Evolutionary conservation across 352 stramenopile genomes (phyloP), one percentile per base, ranked within the genome.

Genomic region (Globisporangium sylvaticum): DNA sequence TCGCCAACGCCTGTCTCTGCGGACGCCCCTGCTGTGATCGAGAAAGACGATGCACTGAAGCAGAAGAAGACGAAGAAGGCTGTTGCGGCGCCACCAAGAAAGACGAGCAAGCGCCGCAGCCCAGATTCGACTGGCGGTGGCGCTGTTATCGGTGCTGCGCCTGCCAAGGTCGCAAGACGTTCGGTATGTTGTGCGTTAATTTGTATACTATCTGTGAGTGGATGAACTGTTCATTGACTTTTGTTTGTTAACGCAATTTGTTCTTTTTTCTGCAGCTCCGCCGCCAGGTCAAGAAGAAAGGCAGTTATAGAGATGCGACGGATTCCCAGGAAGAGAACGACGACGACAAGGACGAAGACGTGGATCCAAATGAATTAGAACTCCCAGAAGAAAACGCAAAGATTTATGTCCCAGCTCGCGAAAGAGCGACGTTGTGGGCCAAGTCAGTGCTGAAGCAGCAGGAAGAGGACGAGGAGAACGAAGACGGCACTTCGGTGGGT

Each of bases 341-440:
- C 25, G 73, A 81, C 32, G 69, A 77, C 31, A 55, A 70, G 9
- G 67, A 81, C 53, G 81, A 83, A 25, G 75, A 81, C 22, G 74
- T 81, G 10, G 62, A 78, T 55, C 73, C 79, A 20, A 69, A 75
- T 15, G 80, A 84, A 29, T 29, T 86, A 22, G 74, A 88, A 9
- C 70, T 88, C 7, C 80, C 79, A 8, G 72, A 87, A 50, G 68
- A 78, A 3, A 70, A 68, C 2, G 39, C 72, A 54, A 62, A 65
- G 75, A 75, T 89, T 10, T 92, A 88, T 58, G 83, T 92, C 15
- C 84, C 84, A 58, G 84, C 83, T 15, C 82, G 84, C 44, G 84
- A 91, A 61, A 78, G 82, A 44, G 84, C 84, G 10, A 91, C 82
- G 5, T 75, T 92, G 66, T 92, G 83, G 82, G 84, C 84, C 1